Evolutionary conservation across 176 grass and related monocot species (phyloP).

Genomic region (Urochloa ruziziensis): DNA sequence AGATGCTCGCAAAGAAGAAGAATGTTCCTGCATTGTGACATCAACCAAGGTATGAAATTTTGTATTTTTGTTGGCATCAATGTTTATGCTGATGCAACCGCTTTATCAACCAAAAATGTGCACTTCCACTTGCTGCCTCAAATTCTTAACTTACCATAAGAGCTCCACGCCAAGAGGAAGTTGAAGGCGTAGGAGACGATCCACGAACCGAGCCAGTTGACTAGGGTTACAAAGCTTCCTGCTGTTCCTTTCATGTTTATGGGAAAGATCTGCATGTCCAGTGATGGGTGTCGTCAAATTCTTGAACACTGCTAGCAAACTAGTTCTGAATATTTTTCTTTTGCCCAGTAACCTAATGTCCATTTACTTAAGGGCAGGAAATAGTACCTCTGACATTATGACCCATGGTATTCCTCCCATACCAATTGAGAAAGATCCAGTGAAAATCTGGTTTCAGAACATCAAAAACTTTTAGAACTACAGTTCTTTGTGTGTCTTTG

Average conservation of each 20-base stretch:
- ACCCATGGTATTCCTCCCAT: conserved; percentile 91
- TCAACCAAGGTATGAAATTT: too few relatives aligned
- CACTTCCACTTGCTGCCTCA: too few relatives aligned
- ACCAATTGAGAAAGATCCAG: conserved; percentile 77
- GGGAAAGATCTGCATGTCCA: conserved; percentile 70
- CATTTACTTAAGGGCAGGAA: not conserved
- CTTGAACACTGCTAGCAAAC: not conserved
- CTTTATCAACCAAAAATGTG: too few relatives aligned
- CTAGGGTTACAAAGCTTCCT: conserved; percentile 82
- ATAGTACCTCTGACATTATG: conserved; percentile 84
- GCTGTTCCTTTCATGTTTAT: conserved; percentile 79
- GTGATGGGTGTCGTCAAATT: not conserved
- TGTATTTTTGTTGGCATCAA: too few relatives aligned
- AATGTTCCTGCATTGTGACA: conserved; percentile 59
- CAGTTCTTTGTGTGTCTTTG: not conserved
- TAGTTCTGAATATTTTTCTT: not conserved
- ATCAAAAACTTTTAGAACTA: conserved; percentile 15
- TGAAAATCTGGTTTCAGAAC: conserved; percentile 43
- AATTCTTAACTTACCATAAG: conserved; percentile 43
- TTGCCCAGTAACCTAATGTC: not conserved
- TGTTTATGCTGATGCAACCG: too few relatives aligned
- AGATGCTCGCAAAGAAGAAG: conserved; percentile 67
- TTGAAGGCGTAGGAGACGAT: conserved; percentile 73
- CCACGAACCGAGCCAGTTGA: conserved; percentile 83
- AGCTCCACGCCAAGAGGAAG: conserved; percentile 76